Conservation (phyloP, 2,329 filamentous ascomycete species). For the Thermothelomyces thermophilus region DNA sequence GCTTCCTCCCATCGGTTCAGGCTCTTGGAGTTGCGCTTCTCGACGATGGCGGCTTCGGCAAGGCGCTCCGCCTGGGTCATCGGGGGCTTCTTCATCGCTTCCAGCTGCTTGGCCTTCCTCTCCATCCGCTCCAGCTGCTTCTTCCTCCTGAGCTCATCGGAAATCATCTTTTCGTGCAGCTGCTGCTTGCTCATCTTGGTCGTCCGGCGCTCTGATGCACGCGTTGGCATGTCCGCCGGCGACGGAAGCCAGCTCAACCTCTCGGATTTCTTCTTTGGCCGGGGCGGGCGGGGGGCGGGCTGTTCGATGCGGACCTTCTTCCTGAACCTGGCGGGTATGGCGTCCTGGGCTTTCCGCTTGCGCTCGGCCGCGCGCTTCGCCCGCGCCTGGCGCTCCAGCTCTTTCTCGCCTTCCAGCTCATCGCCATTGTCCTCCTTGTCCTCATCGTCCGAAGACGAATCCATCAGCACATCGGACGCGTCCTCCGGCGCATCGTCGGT, state of each 20-base stretch:
- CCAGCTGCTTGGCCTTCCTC: slow-evolving; percentile 61
- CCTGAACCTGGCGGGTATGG: slow-evolving; percentile 61
- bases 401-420: slow-evolving; percentile 80
- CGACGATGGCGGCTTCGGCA: slow-evolving; percentile 73
- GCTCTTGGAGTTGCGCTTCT: slow-evolving; percentile 82
- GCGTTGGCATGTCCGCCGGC: slow-evolving; percentile 47
- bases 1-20: slow-evolving; percentile 90
- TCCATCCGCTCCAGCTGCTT: slow-evolving; percentile 65
- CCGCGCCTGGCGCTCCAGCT: slow-evolving; percentile 70
- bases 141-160: slow-evolving; percentile 62
- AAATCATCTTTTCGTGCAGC: slow-evolving; percentile 64
- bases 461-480: slow-evolving; percentile 73
- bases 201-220: slow-evolving; percentile 52
- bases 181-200: slow-evolving; percentile 55
- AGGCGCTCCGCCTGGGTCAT: slow-evolving; percentile 85
- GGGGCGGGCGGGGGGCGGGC: slow-evolving; percentile 40
- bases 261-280: slow-evolving; percentile 55
- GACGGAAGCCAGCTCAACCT: slow-evolving; percentile 53
- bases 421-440: slow-evolving; percentile 63
- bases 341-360: slow-evolving; percentile 76
- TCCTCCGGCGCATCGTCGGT: slow-evolving; percentile 59
- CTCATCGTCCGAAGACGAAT: slow-evolving; percentile 77
- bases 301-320: slow-evolving; percentile 71
- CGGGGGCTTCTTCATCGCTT: slow-evolving; percentile 67
- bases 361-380: slow-evolving; percentile 59